Conservation (phyloP, 2,329 filamentous ascomycete genomes). For the Fusarium dlaminii region DNA sequence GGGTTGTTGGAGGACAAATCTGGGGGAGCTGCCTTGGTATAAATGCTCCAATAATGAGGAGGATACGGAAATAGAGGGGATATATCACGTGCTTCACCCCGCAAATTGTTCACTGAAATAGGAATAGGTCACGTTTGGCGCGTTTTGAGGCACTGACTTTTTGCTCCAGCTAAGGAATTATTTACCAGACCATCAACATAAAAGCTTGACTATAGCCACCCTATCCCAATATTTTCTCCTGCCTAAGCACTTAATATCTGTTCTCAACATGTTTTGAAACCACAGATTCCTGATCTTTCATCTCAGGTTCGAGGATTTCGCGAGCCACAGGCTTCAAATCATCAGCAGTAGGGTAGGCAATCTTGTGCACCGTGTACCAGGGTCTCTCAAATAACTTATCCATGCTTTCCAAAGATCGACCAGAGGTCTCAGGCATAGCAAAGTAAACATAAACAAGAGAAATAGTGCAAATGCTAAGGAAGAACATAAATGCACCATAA, state of each 20-base stretch:
- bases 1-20: too few species aligned
- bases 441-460: constrained; percentile 47
- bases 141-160: accelerated
- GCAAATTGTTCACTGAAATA: not conserved
- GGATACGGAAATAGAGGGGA: too few species aligned
- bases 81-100: not conserved
- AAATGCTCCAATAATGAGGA: not conserved
- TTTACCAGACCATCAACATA: accelerated
- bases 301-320: constrained; percentile 11
- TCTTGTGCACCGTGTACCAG: constrained; percentile 44
- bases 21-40: not conserved
- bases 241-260: not conserved
- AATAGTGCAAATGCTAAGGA: constrained; percentile 39
- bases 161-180: accelerated
- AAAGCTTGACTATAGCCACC: accelerated
- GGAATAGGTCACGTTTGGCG: accelerated
- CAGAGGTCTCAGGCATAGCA: constrained; percentile 46
- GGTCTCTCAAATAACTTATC: constrained; percentile 43
- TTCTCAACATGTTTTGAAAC: constrained; percentile 15
- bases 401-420: constrained; percentile 45
- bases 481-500: constrained; percentile 46
- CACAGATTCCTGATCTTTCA: constrained; percentile 15
- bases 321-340: constrained; percentile 27
- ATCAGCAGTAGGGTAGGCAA: constrained; percentile 43
- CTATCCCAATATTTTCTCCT: accelerated